These are phyloP conservation scores for Suillus lakei DNA, from an alignment of 768 basidiomycete species.

Conservation along the genomic window DNA sequence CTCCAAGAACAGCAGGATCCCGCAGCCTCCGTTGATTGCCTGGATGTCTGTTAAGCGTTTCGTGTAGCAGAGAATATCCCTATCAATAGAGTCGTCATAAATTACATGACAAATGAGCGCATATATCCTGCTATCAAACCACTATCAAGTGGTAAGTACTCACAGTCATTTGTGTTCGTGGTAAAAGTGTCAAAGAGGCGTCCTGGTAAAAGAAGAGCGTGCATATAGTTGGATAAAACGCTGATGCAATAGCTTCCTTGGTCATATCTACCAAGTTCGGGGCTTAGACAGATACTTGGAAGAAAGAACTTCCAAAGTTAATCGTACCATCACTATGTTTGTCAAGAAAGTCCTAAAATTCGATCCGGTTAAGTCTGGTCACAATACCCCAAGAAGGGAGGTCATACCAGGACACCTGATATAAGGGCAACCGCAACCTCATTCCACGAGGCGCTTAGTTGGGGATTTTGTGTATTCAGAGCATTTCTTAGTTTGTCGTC, in stretches of 20 bases:
- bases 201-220: conserved; percentile 41
- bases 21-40: conserved; percentile 53
- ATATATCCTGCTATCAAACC: conserved; percentile 31
- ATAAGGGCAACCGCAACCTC: conserved; percentile 48
- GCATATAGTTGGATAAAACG: conserved; percentile 37
- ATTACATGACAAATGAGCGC: conserved; percentile 21
- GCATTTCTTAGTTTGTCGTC: conserved; percentile 41
- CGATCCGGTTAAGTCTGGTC: neutral
- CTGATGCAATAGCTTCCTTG: conserved; percentile 32
- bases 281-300: neutral
- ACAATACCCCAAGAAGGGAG: neutral
- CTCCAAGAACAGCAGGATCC: conserved; percentile 48
- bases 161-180: conserved; percentile 17
- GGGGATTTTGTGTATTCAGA: conserved; percentile 22
- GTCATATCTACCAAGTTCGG: conserved; percentile 18
- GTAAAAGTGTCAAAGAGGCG: conserved; percentile 21
- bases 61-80: conserved; percentile 59
- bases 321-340: conserved; percentile 23
- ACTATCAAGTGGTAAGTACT: neutral
- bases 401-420: conserved; percentile 55
- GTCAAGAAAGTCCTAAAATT: conserved; percentile 31
- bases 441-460: conserved; percentile 47
- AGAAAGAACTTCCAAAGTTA: neutral
- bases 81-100: conserved; percentile 34
- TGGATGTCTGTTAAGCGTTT: conserved; percentile 45